Evolutionary conservation across 305 asterid species (phyloP), one percentile per base, ranked within the genome.

Genomic region (Nicotiana rustica): DNA sequence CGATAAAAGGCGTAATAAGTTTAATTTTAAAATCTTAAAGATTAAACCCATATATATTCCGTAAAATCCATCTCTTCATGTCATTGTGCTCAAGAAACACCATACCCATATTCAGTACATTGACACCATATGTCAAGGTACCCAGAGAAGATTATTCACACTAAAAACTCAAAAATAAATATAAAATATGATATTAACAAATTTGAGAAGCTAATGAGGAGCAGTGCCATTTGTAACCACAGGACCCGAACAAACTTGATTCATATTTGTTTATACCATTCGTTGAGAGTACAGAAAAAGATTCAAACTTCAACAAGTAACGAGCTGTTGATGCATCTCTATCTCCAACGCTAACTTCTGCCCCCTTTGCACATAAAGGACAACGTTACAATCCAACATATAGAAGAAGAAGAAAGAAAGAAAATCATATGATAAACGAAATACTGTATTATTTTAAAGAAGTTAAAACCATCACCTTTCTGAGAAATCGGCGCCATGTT

Each of bases 251-350:
- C 21, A 57, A 21, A 17, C 21, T 57, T 57, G 64, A 57, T 57
- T 57, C 64, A 57, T 57, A 17, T 17, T 57, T 17, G 9, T 57
- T 17, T 57, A 17, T 57, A 57, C 64, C 21, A 57, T 57, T 56
- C 19, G 19, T 5, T 15, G 61, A 56, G 61, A 15, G 61, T n/a
- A 56, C 2, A n/a, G 61, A 56, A 57, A 57, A 57, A 17, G 64
- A 56, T 56, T 56, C 61, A 56, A 56, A 56, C 61, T 56, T 56
- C 61, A 56, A 56, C 61, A 57, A 57, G 64, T 57, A 57, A 57
- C 64, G 64, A 57, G 9, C 64, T 57, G 21, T 3, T 57, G 21
- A 57, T 15, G 64, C 62, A 8, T 44, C 36, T 33, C 36, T 33
- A 33, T 33, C 4, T 33, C 36, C 36, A 33, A 33, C 38, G 5